Percentiles rank a stretch among this genome's conserved stretches.
phyloP scores from a whole-genome alignment of 108 stramenopile species.

The Pseudonitzschia delicatissima region DNA sequence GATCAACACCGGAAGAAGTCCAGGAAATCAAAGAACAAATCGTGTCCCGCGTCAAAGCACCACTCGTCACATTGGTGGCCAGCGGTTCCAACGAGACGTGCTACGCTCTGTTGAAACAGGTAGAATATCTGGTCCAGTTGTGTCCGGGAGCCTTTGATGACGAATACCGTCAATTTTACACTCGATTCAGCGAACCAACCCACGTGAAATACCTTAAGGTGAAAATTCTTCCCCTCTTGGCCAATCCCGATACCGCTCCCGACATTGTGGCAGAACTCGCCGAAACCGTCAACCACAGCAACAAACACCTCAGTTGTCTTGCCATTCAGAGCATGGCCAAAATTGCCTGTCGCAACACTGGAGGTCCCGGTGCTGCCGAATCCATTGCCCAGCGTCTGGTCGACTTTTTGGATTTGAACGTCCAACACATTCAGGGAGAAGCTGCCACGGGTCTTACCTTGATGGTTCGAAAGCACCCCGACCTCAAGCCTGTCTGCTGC shows the following conservation, averaged over 20 bases:
- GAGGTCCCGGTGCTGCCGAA: slow-evolving; percentile 78
- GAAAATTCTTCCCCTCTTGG: slow-evolving; percentile 82
- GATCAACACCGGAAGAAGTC: slow-evolving; percentile 46
- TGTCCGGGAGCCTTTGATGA: slow-evolving; percentile 95
- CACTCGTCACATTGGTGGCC: slow-evolving; percentile 92
- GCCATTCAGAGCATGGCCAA: slow-evolving; percentile 89
- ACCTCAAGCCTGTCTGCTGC: slow-evolving; percentile 65
- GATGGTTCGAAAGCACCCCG: slow-evolving; percentile 83
- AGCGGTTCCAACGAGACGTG: slow-evolving; percentile 84
- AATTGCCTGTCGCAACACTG: slow-evolving; percentile 85
- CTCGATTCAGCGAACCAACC: slow-evolving; percentile 94
- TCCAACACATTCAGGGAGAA: slow-evolving; percentile 81
- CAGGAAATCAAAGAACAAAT: slow-evolving; percentile 83
- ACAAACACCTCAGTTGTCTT: slow-evolving; percentile 74
- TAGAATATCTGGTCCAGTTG: slow-evolving; percentile 85
- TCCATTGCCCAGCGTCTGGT: slow-evolving; percentile 84
- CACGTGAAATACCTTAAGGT: slow-evolving; percentile 95
- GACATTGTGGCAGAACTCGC: slow-evolving; percentile 95
- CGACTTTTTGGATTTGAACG: slow-evolving; percentile 86
- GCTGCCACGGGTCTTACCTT: slow-evolving; percentile 79
- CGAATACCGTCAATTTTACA: slow-evolving; percentile 97
- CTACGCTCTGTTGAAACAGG: slow-evolving; percentile 91
- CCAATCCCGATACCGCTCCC: slow-evolving; percentile 84
- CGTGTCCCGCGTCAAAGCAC: slow-evolving; percentile 88
- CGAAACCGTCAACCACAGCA: slow-evolving; percentile 87